Base-by-base conservation (phyloP, 1,139 yeast genomes). In the Lizanozyma gosingica region DNA sequence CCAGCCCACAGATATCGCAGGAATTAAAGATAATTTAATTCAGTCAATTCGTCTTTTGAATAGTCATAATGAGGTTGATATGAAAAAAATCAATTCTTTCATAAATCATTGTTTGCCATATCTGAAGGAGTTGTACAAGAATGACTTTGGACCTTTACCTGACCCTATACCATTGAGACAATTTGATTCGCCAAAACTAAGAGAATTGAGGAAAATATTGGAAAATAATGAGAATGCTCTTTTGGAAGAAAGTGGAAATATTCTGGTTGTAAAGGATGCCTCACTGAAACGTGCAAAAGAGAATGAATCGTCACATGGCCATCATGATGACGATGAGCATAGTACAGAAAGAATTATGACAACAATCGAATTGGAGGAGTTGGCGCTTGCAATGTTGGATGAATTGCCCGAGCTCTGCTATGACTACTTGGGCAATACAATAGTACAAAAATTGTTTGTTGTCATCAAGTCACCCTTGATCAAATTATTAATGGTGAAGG, bases 341-440 rank as follows among this genome's bases (percentile, higher is more conserved):
- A 33, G 22, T 14, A 18, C 37, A 37, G 32, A 37, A 22, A 49
- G 50, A 36, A 40, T 48, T 6, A 47, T 67, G 55, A 51, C 60
- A 18, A 71, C 64, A 47, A 45, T 70, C 15, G 95, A 87, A 48
- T 71, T 88, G 41, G 97, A 90, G 56, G 92, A 81, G 47, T 65
- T 88, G 39, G 88, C 95, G 14, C 57, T 87, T 39, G 84, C 88
- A 4, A 85, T 92, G 92, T 65, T 86, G 48, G 83, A 80, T 47
- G 97, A 92, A 59, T 72, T 94, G 45, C 95, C 97, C 1, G 95
- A 87, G 56, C 70, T 92, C 43, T 80, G 96, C 35, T 81, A 92
- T 45, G 99, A 92, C 59, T 92, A 92, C 55, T 69, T 94, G 45
- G 99, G 99, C 17, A 92, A 92, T 57, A 92, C 98, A 0, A 85